A percentile compares a stretch with the other conserved stretches of the same genome.
Conservation (phyloP, 306 rosid genomes). For the Pyrus bretschneideri region DNA sequence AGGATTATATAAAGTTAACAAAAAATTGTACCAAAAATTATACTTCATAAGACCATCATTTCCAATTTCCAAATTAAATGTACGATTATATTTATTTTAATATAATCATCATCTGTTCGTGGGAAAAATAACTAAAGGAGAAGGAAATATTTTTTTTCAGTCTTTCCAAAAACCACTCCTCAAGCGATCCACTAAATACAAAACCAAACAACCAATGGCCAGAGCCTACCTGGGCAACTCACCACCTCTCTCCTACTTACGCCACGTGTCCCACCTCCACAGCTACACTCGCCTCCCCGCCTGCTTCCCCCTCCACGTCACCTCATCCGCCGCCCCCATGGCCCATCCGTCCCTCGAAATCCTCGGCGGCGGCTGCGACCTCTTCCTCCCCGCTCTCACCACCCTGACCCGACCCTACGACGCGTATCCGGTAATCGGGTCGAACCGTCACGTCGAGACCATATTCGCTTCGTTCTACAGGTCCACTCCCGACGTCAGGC, state of each 20-base stretch:
- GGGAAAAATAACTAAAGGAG: background rate
- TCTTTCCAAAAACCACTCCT: background rate
- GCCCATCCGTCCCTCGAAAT: constrained; percentile 45
- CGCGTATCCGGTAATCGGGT: constrained; percentile 48
- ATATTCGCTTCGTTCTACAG: constrained; percentile 70
- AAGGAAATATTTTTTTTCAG: background rate
- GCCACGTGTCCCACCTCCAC: background rate
- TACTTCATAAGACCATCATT: too few relatives aligned
- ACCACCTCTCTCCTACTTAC: background rate
- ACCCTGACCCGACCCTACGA: constrained; percentile 39
- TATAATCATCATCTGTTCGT: too few relatives aligned
- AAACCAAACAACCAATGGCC: constrained; percentile 20
- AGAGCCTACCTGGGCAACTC: constrained; percentile 22
- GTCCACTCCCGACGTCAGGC: constrained; percentile 43
- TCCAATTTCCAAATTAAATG: too few relatives aligned
- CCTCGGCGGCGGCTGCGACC: constrained; percentile 48
- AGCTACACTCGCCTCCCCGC: background rate
- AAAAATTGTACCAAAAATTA: too few relatives aligned
- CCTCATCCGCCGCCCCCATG: constrained; percentile 22
- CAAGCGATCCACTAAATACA: background rate
- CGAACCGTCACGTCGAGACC: constrained; percentile 34
- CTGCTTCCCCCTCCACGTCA: constrained; percentile 17
- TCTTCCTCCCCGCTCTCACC: constrained; percentile 43
- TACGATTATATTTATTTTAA: too few relatives aligned
- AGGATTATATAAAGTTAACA: background rate